Base-by-base conservation (phyloP, 2,329 filamentous ascomycete genomes). In the Cadophora sp. region DNA sequence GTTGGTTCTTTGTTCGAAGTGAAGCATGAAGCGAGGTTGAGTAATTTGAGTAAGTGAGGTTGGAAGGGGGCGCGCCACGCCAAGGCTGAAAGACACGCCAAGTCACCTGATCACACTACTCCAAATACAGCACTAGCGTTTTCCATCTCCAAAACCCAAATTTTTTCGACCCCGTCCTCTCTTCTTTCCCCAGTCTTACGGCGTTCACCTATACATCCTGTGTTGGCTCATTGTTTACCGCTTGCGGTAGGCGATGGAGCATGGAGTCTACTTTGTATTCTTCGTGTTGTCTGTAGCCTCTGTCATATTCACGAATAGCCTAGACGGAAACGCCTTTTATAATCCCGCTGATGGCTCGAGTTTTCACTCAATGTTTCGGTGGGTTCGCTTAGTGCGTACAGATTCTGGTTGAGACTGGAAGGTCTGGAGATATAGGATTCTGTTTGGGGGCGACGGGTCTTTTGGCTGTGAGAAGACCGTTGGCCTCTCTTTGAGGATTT, bases 351-450 rank as follows among this genome's bases (percentile, higher is more conserved):
- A 69, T 65, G 71, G 70, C 71, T 73, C 68, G 70, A 73, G 73
- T 68, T 67, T 66, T 68, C 59, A 53, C 70, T 73, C 67, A 51
- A 66, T 72, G 71, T 60, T 61, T 71, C 66, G 62, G 48, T 67
- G 67, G 74, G 72, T 76, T 76, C 74, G 74, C 74, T 76, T 73
- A 70, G 74, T 73, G 73, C 73, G 69, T 68, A 76, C 73, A 76
- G 70, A 55, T 24, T 20, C 22, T 59, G 65, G 30, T 43, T 48
- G 43, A 27, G n/a, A 27, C 18, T 16, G 16, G 22, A 59, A 22
- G 8, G 20, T 58, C 36, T 41, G 4, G 33, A 45, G n/a, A 20
- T 45, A 43, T 20, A 11, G 8, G 13, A 27, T 11, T 22, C 1
- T 27, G 24, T 45, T 11, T 22, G 14, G 18, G 51, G 45, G 45